Evolutionary conservation across 2,329 filamentous ascomycete species (phyloP).

Genomic region (Diatrype stigma): DNA sequence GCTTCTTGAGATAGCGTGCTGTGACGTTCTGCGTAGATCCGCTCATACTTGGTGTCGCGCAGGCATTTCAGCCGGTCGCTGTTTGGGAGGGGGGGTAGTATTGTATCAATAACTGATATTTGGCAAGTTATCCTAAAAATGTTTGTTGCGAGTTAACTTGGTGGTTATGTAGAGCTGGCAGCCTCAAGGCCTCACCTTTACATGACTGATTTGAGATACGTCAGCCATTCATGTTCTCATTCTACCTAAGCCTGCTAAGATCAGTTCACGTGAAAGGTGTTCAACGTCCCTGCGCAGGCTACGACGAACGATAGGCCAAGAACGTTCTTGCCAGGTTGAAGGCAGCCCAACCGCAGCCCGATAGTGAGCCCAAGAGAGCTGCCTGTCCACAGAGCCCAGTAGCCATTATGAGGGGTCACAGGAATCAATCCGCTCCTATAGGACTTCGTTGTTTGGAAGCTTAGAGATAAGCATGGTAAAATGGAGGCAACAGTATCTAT

Average conservation of each 20-base stretch:
- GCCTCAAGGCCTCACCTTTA: neutral
- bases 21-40: conserved; percentile 19
- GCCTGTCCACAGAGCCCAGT: too few relatives aligned
- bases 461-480: too few relatives aligned
- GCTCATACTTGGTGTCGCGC: neutral
- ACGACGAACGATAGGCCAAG: neutral
- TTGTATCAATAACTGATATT: too few relatives aligned
- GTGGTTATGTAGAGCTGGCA: neutral
- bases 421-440: too few relatives aligned
- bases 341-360: neutral
- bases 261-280: neutral
- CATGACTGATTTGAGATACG: neutral
- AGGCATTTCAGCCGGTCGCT: neutral
- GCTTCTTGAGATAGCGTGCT: conserved; percentile 22
- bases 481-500: too few relatives aligned
- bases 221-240: neutral
- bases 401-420: too few relatives aligned
- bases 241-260: too few relatives aligned
- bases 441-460: too few relatives aligned
- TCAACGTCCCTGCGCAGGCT: neutral
- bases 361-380: too few relatives aligned
- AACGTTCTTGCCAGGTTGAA: neutral
- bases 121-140: too few relatives aligned
- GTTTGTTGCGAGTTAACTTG: neutral
- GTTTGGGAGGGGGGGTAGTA: too few relatives aligned